Conservation (phyloP, 2,329 filamentous ascomycete species). For the Verticillium albo-atrum region DNA sequence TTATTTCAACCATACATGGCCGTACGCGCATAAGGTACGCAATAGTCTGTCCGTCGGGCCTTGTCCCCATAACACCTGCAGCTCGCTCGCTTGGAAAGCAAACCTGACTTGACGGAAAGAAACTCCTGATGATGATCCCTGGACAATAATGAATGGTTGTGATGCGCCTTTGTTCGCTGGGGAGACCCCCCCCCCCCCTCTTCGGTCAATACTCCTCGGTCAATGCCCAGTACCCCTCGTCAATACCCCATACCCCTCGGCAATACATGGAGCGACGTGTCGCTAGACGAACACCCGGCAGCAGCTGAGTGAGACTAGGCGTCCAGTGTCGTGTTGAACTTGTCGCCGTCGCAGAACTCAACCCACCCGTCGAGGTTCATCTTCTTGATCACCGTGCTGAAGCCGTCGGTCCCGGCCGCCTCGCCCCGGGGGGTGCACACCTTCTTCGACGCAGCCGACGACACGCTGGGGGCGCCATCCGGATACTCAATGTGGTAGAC, state of each 20-base stretch:
- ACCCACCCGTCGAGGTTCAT: conserved; percentile 61
- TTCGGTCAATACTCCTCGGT: no score
- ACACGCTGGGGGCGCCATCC: conserved; percentile 36
- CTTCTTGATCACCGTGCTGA: conserved; percentile 63
- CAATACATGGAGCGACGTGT: no score
- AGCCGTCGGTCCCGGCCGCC: conserved; percentile 39
- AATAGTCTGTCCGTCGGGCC: background rate
- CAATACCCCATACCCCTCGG: no score
- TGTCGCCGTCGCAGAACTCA: conserved; percentile 43
- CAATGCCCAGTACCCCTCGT: background rate
- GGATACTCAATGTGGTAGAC: conserved; percentile 74
- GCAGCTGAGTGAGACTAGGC: no score
- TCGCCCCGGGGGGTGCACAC: conserved; percentile 37
- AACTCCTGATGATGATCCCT: background rate
- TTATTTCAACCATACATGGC: background rate
- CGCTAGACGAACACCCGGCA: no score
- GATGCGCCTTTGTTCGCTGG: no score
- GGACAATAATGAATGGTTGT: background rate
- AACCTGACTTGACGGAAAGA: background rate
- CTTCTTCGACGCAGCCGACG: conserved; percentile 22
- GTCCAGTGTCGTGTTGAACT: conserved; percentile 16
- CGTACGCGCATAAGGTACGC: background rate
- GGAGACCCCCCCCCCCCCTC: no score
- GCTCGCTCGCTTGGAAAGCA: background rate
- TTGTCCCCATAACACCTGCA: no score